Percentiles rank a stretch among this genome's conserved stretches.
These are phyloP conservation scores for Xanthoceras sorbifolium DNA, from an alignment of 345 rosid species.

Conservation along the genomic window DNA sequence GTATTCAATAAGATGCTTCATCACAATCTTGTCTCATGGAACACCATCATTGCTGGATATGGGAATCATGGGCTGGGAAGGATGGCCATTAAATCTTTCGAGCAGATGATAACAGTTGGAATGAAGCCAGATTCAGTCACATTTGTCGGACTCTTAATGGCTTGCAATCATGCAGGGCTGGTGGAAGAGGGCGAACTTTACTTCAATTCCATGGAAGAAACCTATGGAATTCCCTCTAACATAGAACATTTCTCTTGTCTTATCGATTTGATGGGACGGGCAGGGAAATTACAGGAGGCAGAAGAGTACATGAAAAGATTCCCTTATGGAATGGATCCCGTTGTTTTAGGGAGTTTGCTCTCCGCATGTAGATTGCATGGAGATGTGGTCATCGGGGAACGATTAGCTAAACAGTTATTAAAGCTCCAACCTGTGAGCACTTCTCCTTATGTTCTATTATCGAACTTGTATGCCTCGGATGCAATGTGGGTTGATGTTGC, in stretches of 20 bases:
- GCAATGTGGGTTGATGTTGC: constrained; percentile 61
- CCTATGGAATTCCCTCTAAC: constrained; percentile 47
- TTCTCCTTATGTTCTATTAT: constrained; percentile 59
- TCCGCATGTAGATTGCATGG: constrained; percentile 56
- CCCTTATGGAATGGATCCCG: constrained; percentile 46
- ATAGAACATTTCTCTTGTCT: constrained; percentile 65
- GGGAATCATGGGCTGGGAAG: constrained; percentile 61
- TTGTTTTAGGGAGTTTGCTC: constrained; percentile 63
- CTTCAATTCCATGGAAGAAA: constrained; percentile 50
- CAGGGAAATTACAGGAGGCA: constrained; percentile 58
- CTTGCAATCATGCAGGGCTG: constrained; percentile 67
- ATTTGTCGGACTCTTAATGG: constrained; percentile 53
- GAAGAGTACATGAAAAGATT: constrained; percentile 40
- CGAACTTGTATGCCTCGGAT: constrained; percentile 63
- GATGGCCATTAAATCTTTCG: constrained; percentile 48
- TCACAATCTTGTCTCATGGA: constrained; percentile 60
- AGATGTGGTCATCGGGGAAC: constrained; percentile 45
- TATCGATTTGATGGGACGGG: constrained; percentile 65
- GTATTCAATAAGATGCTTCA: constrained; percentile 43
- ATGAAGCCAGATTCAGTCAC: constrained; percentile 58
- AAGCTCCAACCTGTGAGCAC: constrained; percentile 45
- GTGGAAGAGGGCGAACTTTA: constrained; percentile 50
- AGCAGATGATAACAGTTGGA: constrained; percentile 43
- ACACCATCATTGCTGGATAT: constrained; percentile 57
- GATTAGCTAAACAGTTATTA: constrained; percentile 47